phyloP scores from a whole-genome alignment of 148 eudicot species.

The Rhododendron vialii region DNA sequence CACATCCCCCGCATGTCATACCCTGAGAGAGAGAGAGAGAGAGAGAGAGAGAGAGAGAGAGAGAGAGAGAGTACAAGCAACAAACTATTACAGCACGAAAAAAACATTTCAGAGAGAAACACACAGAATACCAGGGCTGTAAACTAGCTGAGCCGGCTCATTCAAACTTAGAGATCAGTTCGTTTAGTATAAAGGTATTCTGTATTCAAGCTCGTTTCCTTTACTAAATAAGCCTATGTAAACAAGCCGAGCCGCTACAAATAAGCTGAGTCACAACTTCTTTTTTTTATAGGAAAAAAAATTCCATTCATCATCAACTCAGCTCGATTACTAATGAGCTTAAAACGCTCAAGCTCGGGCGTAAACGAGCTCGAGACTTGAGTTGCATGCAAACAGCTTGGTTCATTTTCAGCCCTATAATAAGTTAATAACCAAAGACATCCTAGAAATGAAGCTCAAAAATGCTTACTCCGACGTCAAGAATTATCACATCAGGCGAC shows the following conservation, averaged over 20 bases:
- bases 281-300: no score
- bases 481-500: constrained; percentile 74
- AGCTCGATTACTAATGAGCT: not conserved
- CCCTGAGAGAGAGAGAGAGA: constrained; percentile 43
- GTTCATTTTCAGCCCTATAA: not conserved
- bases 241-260: not conserved
- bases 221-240: not conserved
- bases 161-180: not conserved
- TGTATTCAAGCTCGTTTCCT: not conserved
- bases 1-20: constrained; percentile 97
- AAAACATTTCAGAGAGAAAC: not conserved
- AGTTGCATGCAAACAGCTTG: not conserved
- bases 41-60: not conserved
- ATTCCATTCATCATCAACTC: not conserved
- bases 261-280: not conserved
- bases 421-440: not conserved
- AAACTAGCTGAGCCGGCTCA: not conserved
- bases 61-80: not conserved
- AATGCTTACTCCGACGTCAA: constrained; percentile 69
- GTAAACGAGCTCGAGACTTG: not conserved
- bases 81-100: not conserved
- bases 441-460: not conserved
- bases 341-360: not conserved
- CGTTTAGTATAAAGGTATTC: not conserved
- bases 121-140: not conserved